phyloP scores from a whole-genome alignment of 805 yeast genomes.

The Vanderwaltozyma yarrowii region DNA sequence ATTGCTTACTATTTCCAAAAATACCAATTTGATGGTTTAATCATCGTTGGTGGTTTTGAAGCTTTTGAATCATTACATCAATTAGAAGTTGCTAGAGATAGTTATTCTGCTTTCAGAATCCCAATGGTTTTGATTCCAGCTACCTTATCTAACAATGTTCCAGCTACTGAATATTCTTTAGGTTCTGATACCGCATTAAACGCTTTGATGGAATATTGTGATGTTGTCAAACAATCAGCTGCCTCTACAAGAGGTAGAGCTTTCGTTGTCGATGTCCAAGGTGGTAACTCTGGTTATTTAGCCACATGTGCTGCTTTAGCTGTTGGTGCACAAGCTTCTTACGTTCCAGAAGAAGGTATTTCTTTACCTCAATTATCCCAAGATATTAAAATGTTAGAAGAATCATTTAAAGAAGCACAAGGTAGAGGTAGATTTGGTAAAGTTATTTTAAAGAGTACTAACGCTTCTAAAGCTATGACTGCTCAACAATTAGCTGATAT shows the following conservation, averaged over 20 bases:
- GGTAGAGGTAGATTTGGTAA: slow-evolving; percentile 65
- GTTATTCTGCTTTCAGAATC: slow-evolving; percentile 62
- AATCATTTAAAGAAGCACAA: slow-evolving; percentile 47
- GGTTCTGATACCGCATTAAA: slow-evolving; percentile 73
- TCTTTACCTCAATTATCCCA: slow-evolving; percentile 48
- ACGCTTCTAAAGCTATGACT: slow-evolving; percentile 60
- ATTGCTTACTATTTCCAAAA: slow-evolving; percentile 66
- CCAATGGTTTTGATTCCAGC: slow-evolving; percentile 76
- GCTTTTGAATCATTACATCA: slow-evolving; percentile 64
- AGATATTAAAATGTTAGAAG: slow-evolving; percentile 53
- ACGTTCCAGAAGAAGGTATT: slow-evolving; percentile 66
- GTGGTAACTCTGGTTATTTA: slow-evolving; percentile 74
- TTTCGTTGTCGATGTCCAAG: slow-evolving; percentile 76
- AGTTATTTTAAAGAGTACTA: slow-evolving; percentile 54
- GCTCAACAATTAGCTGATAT: slow-evolving; percentile 65
- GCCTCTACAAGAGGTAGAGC: slow-evolving; percentile 69
- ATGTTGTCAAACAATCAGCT: slow-evolving; percentile 70
- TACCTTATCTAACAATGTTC: slow-evolving; percentile 70
- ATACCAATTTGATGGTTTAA: slow-evolving; percentile 56
- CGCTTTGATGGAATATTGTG: slow-evolving; percentile 62
- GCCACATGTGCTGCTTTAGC: slow-evolving; percentile 61
- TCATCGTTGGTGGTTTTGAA: slow-evolving; percentile 76
- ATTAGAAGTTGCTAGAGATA: slow-evolving; percentile 47
- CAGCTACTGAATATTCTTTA: slow-evolving; percentile 70
- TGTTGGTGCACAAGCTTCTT: slow-evolving; percentile 64